Percentiles rank a stretch among this genome's conserved stretches.
Conservation (phyloP, 176 grass and related monocot species). For the Leersia perrieri region DNA sequence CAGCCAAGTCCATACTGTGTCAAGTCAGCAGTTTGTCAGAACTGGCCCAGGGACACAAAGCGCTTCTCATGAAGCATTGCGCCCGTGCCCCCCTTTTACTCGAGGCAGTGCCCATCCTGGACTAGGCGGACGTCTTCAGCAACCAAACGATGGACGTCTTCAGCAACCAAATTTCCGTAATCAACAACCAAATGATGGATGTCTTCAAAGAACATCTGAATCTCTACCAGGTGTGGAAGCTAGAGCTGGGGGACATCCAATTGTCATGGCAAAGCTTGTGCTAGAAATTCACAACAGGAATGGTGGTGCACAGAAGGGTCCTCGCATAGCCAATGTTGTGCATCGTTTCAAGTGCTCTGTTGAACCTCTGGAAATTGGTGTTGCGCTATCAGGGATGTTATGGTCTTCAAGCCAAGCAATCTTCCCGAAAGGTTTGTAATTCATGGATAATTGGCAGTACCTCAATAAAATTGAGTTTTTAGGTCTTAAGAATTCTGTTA, state of each 20-base stretch:
- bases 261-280: slow-evolving; percentile 21
- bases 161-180: slow-evolving; percentile 16
- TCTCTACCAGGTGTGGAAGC: slow-evolving; percentile 4
- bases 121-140: too few relatives aligned
- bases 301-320: slow-evolving; percentile 63
- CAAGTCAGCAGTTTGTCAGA: slow-evolving; percentile 42
- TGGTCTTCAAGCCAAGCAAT: slow-evolving; percentile 81
- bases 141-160: too few relatives aligned
- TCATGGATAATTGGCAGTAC: background rate
- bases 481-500: background rate
- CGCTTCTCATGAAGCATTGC: slow-evolving; percentile 39
- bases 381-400: slow-evolving; percentile 58
- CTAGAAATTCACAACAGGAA: slow-evolving; percentile 48
- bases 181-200: slow-evolving; percentile 36
- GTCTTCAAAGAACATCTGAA: slow-evolving; percentile 38
- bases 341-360: slow-evolving; percentile 67
- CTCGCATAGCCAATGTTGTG: slow-evolving; percentile 84
- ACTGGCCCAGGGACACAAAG: slow-evolving; percentile 30
- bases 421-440: slow-evolving; percentile 87
- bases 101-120: slow-evolving; percentile 24
- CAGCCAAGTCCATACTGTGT: slow-evolving; percentile 13
- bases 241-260: slow-evolving; percentile 42
- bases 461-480: background rate
- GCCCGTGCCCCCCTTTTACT: too few relatives aligned
- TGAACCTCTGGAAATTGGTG: slow-evolving; percentile 83